Evolutionary conservation across 768 basidiomycete species (phyloP), one percentile per base, ranked within the genome.

Genomic region (Clavulina sp.): DNA sequence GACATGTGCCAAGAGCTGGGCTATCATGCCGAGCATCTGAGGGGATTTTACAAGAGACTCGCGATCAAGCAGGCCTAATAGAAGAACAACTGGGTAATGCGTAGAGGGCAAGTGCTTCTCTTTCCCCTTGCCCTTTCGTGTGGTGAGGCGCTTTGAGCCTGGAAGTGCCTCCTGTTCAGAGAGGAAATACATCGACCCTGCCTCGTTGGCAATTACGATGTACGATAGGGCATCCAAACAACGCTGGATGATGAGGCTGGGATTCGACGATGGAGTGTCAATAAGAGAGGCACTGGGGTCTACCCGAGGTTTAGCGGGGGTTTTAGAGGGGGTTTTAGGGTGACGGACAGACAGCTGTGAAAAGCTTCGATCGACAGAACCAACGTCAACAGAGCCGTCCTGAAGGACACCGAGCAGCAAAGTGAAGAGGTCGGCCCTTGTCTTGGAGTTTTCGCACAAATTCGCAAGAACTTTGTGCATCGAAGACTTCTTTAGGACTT

Each of bases 61-160:
- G 2, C 88, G 77, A 60, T 96, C 92, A 49, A 99, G 73, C 9
- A 99, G 72, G 29, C 84, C 76, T 24, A 99, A 74, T 3, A 99
- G 69, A 4, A 92, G 72, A 49, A 93, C 88, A 51, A 99, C 80
- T 4, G 93, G 93, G 63, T 83, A 95, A 58, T 92, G 83, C 0
- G 81, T 81, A 60, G 84, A 83, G 0, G 82, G 70, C 2, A 69
- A 68, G 58, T 80, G 81, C 60, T 84, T 88, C 62, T 96, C 92
- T 64, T 95, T 96, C 21, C 88, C 92, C 65, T 95, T 96, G 5
- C 89, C 91, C 65, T 95, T 95, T 66, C 83, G 86, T 19, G 75
- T 75, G 4, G 72, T 65, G 9, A 70, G 64, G 57, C 78, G 76
- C 56, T 78, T 77, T 16, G 92, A 72, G 41, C 83, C 81, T n/a